Evolutionary conservation across 441 rosid genomes (phyloP), one percentile per base, ranked within the genome.

Genomic region (Euphorbia celastroides): DNA sequence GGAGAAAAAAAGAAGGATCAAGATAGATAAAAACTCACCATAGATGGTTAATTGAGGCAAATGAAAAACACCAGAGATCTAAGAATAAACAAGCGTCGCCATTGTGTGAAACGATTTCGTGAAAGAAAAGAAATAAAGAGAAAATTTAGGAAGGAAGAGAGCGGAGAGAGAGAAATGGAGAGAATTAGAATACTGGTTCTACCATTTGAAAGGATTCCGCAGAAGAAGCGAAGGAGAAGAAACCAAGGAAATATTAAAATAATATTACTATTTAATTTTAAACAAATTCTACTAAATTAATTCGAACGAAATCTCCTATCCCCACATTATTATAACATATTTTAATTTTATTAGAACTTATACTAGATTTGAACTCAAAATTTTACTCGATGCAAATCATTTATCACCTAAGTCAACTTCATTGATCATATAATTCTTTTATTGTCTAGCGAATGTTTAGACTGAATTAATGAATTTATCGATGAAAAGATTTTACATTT

Each of bases 1-100:
- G n/a, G 19, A 0, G 14, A 28, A 62, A 26, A 38, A 26, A 2
- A 2, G 8, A 46, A 56, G 25, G 8, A 22, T 2, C 5, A 7
- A 57, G 20, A 30, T 65, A 72, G 50, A 17, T 16, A 54, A 20
- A 36, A 56, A 66, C 87, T 81, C 73, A 81, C 90, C 85, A 76
- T 83, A 64, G 78, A 76, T 25, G 20, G 30, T 46, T 30, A 66
- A 57, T 17, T 51, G 62, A 28, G 70, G 26, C 60, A 70, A 46
- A 57, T 60, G 27, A 65, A 44, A 63, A 74, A 23, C 75, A 81
- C 70, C 75, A 60, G 77, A 60, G 50, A 58, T 64, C 56, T 44
- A 62, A 62, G 30, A 41, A 41, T 2, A 67, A 22, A 71, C 50
- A 58, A n/a, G 62, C 72, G 67, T 60, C 72, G 68, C 62, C 76